A percentile compares a stretch with the other conserved stretches of the same genome.
phyloP scores from a whole-genome alignment of 306 rosid species.

The Casuarina equisetifolia region DNA sequence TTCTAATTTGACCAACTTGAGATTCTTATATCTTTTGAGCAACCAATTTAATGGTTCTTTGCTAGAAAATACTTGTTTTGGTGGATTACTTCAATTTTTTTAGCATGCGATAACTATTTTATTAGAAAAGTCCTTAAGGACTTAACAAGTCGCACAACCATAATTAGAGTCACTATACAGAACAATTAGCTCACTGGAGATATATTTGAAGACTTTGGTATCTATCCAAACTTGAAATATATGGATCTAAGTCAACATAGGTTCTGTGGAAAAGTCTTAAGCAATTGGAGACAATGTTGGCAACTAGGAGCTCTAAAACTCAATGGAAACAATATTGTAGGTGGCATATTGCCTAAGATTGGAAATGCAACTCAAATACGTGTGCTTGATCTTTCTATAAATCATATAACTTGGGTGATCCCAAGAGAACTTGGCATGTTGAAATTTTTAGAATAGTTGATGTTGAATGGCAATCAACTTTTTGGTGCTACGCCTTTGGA shows the following conservation, averaged over 20 bases:
- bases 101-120: neutral
- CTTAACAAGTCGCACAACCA: too few relatives aligned
- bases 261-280: neutral
- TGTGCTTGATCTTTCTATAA: conserved; percentile 16
- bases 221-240: neutral
- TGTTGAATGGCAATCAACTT: conserved; percentile 14
- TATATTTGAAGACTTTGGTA: too few relatives aligned
- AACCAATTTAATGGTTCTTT: neutral
- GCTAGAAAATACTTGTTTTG: neutral
- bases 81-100: neutral
- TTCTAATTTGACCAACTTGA: neutral
- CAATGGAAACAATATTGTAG: neutral
- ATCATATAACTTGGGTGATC: neutral
- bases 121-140: neutral
- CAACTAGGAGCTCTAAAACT: neutral
- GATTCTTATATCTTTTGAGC: neutral
- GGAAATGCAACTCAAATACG: conserved; percentile 1
- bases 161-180: too few relatives aligned
- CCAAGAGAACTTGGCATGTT: neutral
- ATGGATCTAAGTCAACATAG: neutral
- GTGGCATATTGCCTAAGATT: neutral
- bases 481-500: neutral
- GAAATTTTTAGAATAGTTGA: conserved; percentile 5
- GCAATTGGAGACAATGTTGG: neutral
- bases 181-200: too few relatives aligned